Evolutionary conservation across 2,329 filamentous ascomycete species (phyloP).

Genomic region (Coniochaeta sp.): DNA sequence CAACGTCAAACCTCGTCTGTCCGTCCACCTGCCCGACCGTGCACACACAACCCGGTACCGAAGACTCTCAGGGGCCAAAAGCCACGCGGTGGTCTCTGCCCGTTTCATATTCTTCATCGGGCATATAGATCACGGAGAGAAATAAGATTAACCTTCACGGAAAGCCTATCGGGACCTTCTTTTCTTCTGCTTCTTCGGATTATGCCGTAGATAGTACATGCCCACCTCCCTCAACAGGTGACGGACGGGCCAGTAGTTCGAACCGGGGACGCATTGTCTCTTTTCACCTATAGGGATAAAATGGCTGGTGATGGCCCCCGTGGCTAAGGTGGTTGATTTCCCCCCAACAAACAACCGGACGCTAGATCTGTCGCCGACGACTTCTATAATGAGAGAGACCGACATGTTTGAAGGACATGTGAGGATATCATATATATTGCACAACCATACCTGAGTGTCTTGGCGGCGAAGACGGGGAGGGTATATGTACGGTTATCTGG

Average conservation of each 20-base stretch:
- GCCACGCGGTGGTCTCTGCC: neutral
- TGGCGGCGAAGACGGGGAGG: neutral
- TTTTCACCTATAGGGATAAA: neutral
- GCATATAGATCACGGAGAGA: too few relatives aligned
- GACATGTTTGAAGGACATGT: neutral
- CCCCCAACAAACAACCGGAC: neutral
- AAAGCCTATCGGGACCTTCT: neutral
- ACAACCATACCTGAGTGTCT: neutral
- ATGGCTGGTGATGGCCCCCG: neutral
- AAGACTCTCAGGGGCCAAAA: neutral
- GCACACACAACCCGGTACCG: neutral
- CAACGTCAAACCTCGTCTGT: neutral
- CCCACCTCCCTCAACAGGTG: neutral
- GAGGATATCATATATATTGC: slow-evolving; percentile 1
- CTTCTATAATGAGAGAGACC: neutral
- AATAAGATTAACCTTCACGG: too few relatives aligned
- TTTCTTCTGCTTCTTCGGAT: neutral
- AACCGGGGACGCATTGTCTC: neutral
- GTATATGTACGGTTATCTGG: neutral
- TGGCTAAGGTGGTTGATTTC: slow-evolving; percentile 1
- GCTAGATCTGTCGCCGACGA: neutral
- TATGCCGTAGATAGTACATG: neutral
- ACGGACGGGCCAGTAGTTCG: neutral
- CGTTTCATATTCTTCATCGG: neutral
- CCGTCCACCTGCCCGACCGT: too few relatives aligned